These are phyloP conservation scores for Cucurbita argyrosperma DNA, from an alignment of 306 rosid species.

Conservation along the genomic window DNA sequence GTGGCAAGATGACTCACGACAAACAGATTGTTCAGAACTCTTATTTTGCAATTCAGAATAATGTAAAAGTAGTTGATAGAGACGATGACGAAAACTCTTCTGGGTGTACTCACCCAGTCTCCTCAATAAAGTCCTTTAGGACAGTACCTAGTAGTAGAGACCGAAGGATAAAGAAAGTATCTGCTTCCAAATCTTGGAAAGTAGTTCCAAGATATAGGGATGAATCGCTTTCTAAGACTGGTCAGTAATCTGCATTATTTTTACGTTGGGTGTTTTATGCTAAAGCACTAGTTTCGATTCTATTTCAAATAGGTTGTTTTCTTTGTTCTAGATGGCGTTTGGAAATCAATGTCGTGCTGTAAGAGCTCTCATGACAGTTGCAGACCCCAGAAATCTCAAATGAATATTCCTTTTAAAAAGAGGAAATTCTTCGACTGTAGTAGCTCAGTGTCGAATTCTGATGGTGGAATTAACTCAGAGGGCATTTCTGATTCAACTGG, in stretches of 20 bases:
- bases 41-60: slow-evolving; percentile 34
- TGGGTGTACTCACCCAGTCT: slow-evolving; percentile 53
- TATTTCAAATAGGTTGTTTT: slow-evolving; percentile 10
- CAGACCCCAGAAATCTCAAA: slow-evolving; percentile 57
- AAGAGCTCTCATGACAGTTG: slow-evolving; percentile 31
- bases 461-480: slow-evolving; percentile 23
- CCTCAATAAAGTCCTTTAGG: slow-evolving; percentile 37
- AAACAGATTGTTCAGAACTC: slow-evolving; percentile 29
- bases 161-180: slow-evolving; percentile 46
- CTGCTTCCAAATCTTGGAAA: slow-evolving; percentile 66
- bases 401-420: slow-evolving; percentile 80
- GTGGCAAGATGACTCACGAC: slow-evolving; percentile 33
- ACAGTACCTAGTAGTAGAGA: slow-evolving; percentile 36
- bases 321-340: slow-evolving; percentile 32
- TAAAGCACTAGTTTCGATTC: slow-evolving; percentile 2
- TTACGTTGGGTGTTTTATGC: not conserved
- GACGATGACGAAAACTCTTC: slow-evolving; percentile 91
- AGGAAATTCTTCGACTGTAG: slow-evolving; percentile 46
- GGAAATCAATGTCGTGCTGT: slow-evolving; percentile 30
- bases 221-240: slow-evolving; percentile 23
- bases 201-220: slow-evolving; percentile 35
- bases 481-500: slow-evolving; percentile 24
- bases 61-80: slow-evolving; percentile 66
- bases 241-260: slow-evolving; percentile 21
- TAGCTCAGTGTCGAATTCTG: slow-evolving; percentile 31